These are phyloP conservation scores for Exserohilum rostratum DNA, from an alignment of 2,329 filamentous ascomycete species.

Conservation along the genomic window DNA sequence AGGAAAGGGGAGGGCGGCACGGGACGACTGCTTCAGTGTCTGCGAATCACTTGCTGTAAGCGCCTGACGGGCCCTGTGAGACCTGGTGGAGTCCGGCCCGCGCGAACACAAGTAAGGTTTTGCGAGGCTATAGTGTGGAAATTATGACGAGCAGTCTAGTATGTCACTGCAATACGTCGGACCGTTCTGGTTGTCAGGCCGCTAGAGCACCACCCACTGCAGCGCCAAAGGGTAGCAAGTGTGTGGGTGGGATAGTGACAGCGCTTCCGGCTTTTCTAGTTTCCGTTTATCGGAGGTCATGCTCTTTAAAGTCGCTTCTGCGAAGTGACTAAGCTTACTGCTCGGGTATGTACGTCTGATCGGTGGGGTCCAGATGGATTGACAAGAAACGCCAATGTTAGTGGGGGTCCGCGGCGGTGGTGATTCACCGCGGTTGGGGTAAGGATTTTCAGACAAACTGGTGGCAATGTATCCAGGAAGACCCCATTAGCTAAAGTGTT, in stretches of 20 bases:
- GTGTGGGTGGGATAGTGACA: background rate
- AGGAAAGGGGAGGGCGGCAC: constrained; percentile 36
- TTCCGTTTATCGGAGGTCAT: constrained; percentile 15
- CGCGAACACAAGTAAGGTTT: constrained; percentile 16
- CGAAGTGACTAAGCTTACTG: constrained; percentile 11
- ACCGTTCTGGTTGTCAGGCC: constrained; percentile 2
- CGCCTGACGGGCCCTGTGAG: constrained; percentile 15
- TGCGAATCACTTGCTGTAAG: constrained; percentile 34
- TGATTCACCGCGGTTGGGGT: background rate
- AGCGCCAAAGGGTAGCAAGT: constrained; percentile 1
- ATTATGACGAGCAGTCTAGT: constrained; percentile 13
- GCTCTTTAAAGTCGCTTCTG: constrained; percentile 19
- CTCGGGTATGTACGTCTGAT: background rate
- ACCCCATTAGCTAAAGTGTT: background rate
- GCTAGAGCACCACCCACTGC: constrained; percentile 9
- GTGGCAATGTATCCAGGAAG: background rate
- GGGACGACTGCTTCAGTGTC: constrained; percentile 29
- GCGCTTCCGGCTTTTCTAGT: constrained; percentile 3
- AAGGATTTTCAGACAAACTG: background rate
- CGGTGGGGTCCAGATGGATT: background rate
- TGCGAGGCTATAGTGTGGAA: constrained; percentile 13
- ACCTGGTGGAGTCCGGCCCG: constrained; percentile 35
- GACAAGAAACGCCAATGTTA: background rate
- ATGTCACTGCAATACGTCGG: constrained; percentile 4
- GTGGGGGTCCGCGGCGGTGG: background rate